Conservation (phyloP, 2,329 filamentous ascomycete species). For the Didymella pomorum region DNA sequence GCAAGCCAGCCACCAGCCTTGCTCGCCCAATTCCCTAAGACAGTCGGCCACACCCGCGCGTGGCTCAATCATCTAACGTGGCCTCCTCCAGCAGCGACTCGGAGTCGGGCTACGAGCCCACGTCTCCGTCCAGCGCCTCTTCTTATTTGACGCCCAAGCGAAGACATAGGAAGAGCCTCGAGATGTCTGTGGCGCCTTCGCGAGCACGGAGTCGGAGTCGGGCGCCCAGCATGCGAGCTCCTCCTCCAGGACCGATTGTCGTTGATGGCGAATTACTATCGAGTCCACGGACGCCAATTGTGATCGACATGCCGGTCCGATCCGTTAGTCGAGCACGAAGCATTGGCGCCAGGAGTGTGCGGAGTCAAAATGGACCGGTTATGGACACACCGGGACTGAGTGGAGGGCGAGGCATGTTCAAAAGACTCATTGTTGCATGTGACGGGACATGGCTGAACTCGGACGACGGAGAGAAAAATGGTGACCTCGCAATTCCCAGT, state of each 20-base stretch:
- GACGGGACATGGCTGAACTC: constrained; percentile 60
- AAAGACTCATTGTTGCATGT: constrained; percentile 52
- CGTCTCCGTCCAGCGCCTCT: constrained; percentile 30
- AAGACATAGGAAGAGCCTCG: constrained; percentile 24
- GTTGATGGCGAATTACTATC: constrained; percentile 25
- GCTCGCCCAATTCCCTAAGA: not conserved
- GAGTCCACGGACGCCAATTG: constrained; percentile 39
- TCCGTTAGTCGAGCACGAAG: constrained; percentile 41
- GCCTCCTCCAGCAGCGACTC: constrained; percentile 32
- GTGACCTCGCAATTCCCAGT: constrained; percentile 55
- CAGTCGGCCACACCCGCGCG: constrained; percentile 13
- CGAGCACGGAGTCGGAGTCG: constrained; percentile 42
- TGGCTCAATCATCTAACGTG: constrained; percentile 28
- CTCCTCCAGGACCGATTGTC: constrained; percentile 34
- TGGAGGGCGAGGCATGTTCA: constrained; percentile 50
- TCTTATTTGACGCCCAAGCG: constrained; percentile 28
- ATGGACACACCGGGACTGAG: constrained; percentile 46
- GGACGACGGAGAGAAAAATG: constrained; percentile 56
- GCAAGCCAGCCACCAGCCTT: constrained; percentile 10
- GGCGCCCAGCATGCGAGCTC: constrained; percentile 39
- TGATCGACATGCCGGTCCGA: constrained; percentile 39
- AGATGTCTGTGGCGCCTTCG: constrained; percentile 41
- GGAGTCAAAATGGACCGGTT: constrained; percentile 27
- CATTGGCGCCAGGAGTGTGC: constrained; percentile 15
- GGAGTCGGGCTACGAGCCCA: constrained; percentile 32